Percentiles rank a stretch among this genome's conserved stretches.
phyloP scores from a whole-genome alignment of 768 basidiomycete genomes.

The Leccinellum rugosiceps region DNA sequence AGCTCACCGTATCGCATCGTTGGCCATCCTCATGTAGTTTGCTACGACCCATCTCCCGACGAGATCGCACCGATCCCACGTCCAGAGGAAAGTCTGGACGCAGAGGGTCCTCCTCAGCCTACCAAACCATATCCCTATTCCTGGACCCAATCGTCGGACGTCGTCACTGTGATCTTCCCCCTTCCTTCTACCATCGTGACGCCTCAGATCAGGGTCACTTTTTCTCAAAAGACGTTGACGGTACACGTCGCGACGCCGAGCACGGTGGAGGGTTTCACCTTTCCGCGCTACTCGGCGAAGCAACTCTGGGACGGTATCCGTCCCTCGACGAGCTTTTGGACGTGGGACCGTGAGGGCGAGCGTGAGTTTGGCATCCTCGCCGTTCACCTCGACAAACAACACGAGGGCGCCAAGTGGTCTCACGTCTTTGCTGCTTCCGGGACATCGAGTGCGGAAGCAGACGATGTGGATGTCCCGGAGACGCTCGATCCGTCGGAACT shows the following conservation, averaged over 20 bases:
- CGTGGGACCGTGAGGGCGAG: conserved; percentile 80
- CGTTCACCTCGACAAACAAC: conserved; percentile 82
- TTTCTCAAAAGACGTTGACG: conserved; percentile 63
- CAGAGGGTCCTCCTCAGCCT: conserved; percentile 26
- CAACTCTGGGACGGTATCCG: conserved; percentile 79
- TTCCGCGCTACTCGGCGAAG: conserved; percentile 61
- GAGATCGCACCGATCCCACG: conserved; percentile 72
- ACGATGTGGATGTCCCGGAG: conserved; percentile 75
- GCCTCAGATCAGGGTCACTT: conserved; percentile 60
- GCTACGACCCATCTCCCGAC: conserved; percentile 58
- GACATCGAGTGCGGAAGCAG: conserved; percentile 29
- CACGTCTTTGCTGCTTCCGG: conserved; percentile 70
- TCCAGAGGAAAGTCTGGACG: conserved; percentile 53
- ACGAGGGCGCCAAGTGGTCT: conserved; percentile 82
- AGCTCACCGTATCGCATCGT: conserved; percentile 51
- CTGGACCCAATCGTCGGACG: conserved; percentile 87
- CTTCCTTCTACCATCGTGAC: conserved; percentile 70
- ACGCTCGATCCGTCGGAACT: conserved; percentile 86
- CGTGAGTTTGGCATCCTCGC: conserved; percentile 68
- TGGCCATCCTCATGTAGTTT: conserved; percentile 27
- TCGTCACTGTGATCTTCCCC: conserved; percentile 79
- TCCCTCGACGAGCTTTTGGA: conserved; percentile 84
- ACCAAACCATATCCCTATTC: conserved; percentile 77
- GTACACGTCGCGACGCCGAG: conserved; percentile 51
- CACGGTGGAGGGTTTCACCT: conserved; percentile 28